Conservation (phyloP, 345 rosid species). For the Noccaea caerulescens region DNA sequence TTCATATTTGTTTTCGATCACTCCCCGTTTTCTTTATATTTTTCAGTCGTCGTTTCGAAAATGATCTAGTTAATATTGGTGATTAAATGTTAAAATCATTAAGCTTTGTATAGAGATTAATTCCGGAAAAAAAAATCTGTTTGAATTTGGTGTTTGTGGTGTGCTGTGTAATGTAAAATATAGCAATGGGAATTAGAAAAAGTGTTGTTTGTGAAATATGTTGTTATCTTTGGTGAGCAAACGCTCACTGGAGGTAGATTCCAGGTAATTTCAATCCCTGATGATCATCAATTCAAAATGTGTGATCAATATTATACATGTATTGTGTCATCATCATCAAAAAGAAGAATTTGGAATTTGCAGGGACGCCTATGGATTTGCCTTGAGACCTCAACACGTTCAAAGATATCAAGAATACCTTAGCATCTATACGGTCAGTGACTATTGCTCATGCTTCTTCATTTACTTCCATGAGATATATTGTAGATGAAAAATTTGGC, state of each 20-base stretch:
- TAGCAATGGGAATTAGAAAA: slow-evolving; percentile 69
- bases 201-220: slow-evolving; percentile 67
- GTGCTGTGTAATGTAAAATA: slow-evolving; percentile 44
- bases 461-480: not conserved
- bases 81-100: slow-evolving; percentile 10
- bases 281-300: not conserved
- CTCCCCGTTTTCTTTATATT: slow-evolving; percentile 32
- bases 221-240: slow-evolving; percentile 95
- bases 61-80: not conserved
- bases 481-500: not conserved
- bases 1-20: slow-evolving; percentile 23
- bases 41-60: slow-evolving; percentile 5
- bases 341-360: not conserved
- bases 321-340: not conserved
- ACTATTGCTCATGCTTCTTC: not conserved
- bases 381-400: slow-evolving; percentile 93
- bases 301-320: not conserved
- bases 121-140: not conserved
- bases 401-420: slow-evolving; percentile 75
- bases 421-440: slow-evolving; percentile 66
- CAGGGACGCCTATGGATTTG: slow-evolving; percentile 95
- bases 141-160: slow-evolving; percentile 29
- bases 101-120: slow-evolving; percentile 18
- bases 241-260: slow-evolving; percentile 91
- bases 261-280: slow-evolving; percentile 55